Percentiles rank a stretch among this genome's conserved stretches.
Evolutionary conservation across 192 early-diverging fungal genomes (phyloP).

Genomic region (Backusella psychrophila): DNA sequence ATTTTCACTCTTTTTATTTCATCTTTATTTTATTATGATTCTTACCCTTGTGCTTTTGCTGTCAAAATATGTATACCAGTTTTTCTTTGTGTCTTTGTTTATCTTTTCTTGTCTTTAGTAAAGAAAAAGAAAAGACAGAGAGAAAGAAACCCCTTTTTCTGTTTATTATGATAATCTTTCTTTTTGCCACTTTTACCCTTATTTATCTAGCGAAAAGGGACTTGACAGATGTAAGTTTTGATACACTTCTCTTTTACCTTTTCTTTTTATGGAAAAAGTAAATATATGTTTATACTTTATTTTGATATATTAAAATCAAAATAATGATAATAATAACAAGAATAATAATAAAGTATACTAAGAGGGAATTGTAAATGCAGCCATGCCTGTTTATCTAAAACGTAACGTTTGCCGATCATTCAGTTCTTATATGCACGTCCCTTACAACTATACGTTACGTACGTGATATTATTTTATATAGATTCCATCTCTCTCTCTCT

Average conservation of each 20-base stretch:
- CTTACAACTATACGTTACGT: constrained; percentile 2
- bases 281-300: constrained; percentile 3
- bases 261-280: neutral
- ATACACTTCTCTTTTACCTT: neutral
- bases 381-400: constrained; percentile 3
- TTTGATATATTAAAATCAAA: neutral
- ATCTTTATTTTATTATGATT: neutral
- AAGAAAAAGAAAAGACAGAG: neutral
- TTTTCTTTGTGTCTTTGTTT: neutral
- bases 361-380: constrained; percentile 10
- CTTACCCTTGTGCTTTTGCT: neutral
- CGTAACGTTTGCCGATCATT: constrained; percentile 16
- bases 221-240: neutral
- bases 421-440: constrained; percentile 13
- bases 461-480: constrained; percentile 6
- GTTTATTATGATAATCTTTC: neutral
- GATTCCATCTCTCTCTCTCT: neutral
- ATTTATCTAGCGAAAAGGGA: neutral
- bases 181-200: neutral
- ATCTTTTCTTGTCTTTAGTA: neutral
- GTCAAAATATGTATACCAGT: neutral
- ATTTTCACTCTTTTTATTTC: neutral
- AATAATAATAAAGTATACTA: constrained; percentile 4
- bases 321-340: neutral
- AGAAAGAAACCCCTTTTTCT: neutral